These are phyloP conservation scores for Xylariaceae sp. DNA, from an alignment of 2,329 filamentous ascomycete species.

Conservation along the genomic window DNA sequence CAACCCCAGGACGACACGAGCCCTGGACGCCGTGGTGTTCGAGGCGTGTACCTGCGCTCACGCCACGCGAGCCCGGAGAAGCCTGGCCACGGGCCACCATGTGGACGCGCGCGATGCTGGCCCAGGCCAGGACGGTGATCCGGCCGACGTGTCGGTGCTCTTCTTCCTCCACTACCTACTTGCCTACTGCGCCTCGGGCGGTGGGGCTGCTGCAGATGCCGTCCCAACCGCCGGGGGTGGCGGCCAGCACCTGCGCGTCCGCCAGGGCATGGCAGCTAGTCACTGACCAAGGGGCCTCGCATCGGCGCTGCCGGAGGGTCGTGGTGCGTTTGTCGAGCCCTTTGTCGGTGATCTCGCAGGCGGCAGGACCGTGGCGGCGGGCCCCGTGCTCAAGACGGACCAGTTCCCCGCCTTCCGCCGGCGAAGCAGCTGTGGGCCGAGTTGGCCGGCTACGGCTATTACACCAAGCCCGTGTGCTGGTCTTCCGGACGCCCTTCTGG, in stretches of 20 bases:
- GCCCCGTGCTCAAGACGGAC: slow-evolving; percentile 34
- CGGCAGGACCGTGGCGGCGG: slow-evolving; percentile 42
- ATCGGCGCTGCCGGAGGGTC: slow-evolving; percentile 20
- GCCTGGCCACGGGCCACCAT: slow-evolving; percentile 6
- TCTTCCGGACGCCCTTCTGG: slow-evolving; percentile 34
- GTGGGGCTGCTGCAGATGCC: slow-evolving; percentile 45
- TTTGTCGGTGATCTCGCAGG: slow-evolving; percentile 25
- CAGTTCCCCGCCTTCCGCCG: slow-evolving; percentile 37
- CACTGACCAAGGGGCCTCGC: slow-evolving; percentile 31
- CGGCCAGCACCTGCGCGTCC: slow-evolving; percentile 43
- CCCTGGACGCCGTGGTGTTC: slow-evolving; percentile 22
- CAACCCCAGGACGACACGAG: too few species aligned
- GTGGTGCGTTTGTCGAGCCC: slow-evolving; percentile 22
- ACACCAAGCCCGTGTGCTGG: slow-evolving; percentile 43
- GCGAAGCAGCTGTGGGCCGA: slow-evolving; percentile 30
- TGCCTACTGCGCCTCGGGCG: slow-evolving; percentile 45
- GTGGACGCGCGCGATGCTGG: slow-evolving; percentile 20
- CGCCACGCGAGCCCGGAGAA: slow-evolving; percentile 13
- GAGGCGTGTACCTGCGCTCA: slow-evolving; percentile 21
- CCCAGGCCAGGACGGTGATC: too few species aligned
- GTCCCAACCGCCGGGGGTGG: slow-evolving; percentile 44
- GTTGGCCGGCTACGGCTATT: slow-evolving; percentile 35
- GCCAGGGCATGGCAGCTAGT: slow-evolving; percentile 42
- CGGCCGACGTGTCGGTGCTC: slow-evolving; percentile 40
- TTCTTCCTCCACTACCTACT: slow-evolving; percentile 53